Evolutionary conservation across 345 rosid genomes (phyloP).

Genomic region (Hibiscus syriacus): DNA sequence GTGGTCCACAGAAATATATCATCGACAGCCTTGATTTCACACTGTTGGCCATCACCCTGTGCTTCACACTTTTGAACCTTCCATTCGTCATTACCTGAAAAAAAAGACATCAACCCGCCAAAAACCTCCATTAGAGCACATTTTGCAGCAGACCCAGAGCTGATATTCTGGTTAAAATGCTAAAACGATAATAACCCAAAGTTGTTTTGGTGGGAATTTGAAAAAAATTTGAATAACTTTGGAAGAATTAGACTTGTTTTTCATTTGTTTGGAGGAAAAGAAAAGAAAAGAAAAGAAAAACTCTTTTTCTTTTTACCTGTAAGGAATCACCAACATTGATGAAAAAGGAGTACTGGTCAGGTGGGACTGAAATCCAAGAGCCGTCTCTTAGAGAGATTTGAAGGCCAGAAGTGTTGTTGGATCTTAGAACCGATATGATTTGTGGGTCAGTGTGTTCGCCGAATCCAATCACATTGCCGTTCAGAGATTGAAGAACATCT

Average conservation of each 20-base stretch:
- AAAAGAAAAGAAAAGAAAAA: neutral
- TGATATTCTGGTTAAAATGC: too few relatives aligned
- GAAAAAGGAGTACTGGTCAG: slow-evolving; percentile 69
- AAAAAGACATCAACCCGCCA: too few relatives aligned
- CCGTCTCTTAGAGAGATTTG: slow-evolving; percentile 61
- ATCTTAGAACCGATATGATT: slow-evolving; percentile 66
- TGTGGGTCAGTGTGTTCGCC: slow-evolving; percentile 97
- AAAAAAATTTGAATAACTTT: too few relatives aligned
- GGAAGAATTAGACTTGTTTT: neutral
- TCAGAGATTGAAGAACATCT: slow-evolving; percentile 7
- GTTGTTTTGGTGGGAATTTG: too few relatives aligned
- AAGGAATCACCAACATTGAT: slow-evolving; percentile 80
- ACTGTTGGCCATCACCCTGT: slow-evolving; percentile 60
- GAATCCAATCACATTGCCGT: slow-evolving; percentile 46
- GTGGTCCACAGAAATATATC: slow-evolving; percentile 89
- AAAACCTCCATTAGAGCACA: neutral
- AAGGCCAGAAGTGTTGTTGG: slow-evolving; percentile 79
- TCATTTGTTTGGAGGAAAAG: neutral
- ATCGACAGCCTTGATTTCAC: slow-evolving; percentile 63
- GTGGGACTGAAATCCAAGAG: slow-evolving; percentile 70
- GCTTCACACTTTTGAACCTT: slow-evolving; percentile 76
- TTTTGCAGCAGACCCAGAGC: too few relatives aligned
- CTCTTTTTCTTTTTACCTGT: slow-evolving; percentile 37
- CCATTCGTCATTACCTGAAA: slow-evolving; percentile 89
- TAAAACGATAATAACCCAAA: too few relatives aligned